Evolutionary conservation across 1,284 basidiomycete genomes (phyloP).

Genomic region (Pseudomicrostroma phylloplanum): DNA sequence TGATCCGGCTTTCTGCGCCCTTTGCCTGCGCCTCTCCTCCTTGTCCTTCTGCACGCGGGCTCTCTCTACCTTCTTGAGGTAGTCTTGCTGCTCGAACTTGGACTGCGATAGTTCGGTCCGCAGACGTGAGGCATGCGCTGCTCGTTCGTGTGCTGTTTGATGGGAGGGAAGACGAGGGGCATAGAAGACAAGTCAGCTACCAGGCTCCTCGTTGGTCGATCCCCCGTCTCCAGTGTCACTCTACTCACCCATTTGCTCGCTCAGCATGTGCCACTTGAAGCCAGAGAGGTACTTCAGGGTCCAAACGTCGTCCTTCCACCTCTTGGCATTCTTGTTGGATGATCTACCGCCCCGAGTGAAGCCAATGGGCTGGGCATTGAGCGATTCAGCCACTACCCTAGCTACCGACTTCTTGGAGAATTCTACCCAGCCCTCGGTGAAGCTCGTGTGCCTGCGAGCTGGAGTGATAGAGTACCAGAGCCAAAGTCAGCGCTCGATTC

Average conservation of each 20-base stretch:
- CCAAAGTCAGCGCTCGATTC: conserved; percentile 13
- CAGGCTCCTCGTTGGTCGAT: too few species aligned
- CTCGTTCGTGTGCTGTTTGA: conserved; percentile 63
- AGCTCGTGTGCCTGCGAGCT: conserved; percentile 65
- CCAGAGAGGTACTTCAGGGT: conserved; percentile 97
- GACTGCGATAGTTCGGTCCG: conserved; percentile 88
- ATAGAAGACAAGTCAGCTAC: too few species aligned
- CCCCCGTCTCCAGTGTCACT: conserved; percentile 54
- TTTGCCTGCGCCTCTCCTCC: conserved; percentile 59
- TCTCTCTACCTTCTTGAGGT: conserved; percentile 88
- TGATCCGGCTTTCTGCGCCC: conserved; percentile 12
- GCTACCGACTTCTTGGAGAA: conserved; percentile 89
- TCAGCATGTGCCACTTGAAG: conserved; percentile 99
- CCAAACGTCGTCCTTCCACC: conserved; percentile 94
- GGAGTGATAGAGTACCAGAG: not conserved
- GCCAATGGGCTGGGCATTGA: conserved; percentile 89
- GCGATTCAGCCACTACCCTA: conserved; percentile 81
- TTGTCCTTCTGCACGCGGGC: conserved; percentile 85
- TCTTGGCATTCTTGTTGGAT: conserved; percentile 16
- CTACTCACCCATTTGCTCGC: conserved; percentile 76
- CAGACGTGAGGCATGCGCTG: conserved; percentile 75
- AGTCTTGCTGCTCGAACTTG: conserved; percentile 80
- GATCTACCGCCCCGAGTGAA: conserved; percentile 14
- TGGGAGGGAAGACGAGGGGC: too few species aligned
- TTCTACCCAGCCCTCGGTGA: conserved; percentile 96